phyloP scores from a whole-genome alignment of 768 basidiomycete genomes.

The Polyporus arcularius region DNA sequence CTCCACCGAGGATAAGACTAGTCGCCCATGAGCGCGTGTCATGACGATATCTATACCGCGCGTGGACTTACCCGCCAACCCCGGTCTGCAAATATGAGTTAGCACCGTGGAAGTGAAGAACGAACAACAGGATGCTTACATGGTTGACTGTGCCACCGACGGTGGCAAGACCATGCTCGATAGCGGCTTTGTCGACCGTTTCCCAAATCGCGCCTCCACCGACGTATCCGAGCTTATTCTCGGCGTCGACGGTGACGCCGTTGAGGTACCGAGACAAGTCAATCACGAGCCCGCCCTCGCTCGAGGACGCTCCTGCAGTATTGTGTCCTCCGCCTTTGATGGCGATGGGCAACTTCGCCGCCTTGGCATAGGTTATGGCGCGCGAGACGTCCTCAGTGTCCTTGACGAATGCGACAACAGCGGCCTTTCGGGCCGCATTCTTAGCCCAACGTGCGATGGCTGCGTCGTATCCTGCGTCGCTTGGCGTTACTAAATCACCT shows the following conservation, averaged over 20 bases:
- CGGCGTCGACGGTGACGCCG: conserved; percentile 39
- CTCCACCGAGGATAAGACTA: conserved; percentile 51
- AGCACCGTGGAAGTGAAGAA: background rate
- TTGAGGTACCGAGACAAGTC: conserved; percentile 48
- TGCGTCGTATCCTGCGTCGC: conserved; percentile 36
- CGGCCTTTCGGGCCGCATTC: conserved; percentile 41
- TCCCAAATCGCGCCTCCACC: conserved; percentile 51
- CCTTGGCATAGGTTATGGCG: conserved; percentile 37
- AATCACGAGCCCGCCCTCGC: conserved; percentile 49
- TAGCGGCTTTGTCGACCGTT: conserved; percentile 45
- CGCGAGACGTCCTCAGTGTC: conserved; percentile 41
- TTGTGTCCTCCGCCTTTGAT: conserved; percentile 53
- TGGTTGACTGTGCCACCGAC: conserved; percentile 51
- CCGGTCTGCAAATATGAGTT: conserved; percentile 38
- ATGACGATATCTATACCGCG: background rate
- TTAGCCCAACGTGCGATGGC: conserved; percentile 47
- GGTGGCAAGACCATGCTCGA: conserved; percentile 48
- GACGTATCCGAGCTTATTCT: conserved; percentile 40
- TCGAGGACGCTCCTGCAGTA: conserved; percentile 44
- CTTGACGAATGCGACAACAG: conserved; percentile 45
- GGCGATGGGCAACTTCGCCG: conserved; percentile 40
- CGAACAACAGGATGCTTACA: conserved; percentile 31
- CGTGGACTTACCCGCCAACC: conserved; percentile 44
- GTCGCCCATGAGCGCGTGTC: background rate
- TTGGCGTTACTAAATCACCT: conserved; percentile 45